Base-by-base conservation (phyloP, 148 eudicot genomes). In the Euryodendron excelsum region DNA sequence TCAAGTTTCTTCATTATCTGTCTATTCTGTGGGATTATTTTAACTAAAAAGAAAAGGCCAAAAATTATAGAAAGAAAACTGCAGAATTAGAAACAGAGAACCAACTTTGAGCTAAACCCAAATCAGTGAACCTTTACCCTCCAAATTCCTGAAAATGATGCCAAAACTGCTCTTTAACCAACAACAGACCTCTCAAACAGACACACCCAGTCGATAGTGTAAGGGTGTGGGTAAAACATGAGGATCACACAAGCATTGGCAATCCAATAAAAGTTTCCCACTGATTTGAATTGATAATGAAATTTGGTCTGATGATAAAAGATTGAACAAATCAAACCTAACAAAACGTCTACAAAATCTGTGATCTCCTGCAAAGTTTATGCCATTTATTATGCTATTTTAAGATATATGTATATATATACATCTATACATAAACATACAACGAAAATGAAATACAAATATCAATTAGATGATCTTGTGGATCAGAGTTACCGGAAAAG, bases 401-500 rank as follows among this genome's bases (percentile, higher is more conserved):
- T 27, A 44, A 2, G 1, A 1, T 13, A 67, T 36, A 17, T 2
- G 33, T 34, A 1, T 13, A 67, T 36, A 17, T 2, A 64, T 34
- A 14, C 13, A 21, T 5, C 20, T 30, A 36, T 30, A 2, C 2
- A 63, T 63, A 50, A 14, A 33, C 18, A 7, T 8, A n/a, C 18
- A 11, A 7, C 12, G 12, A 5, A 52, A 15, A 36, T 45, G 18
- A 69, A 37, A 53, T 31, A 63, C 13, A 68, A 12, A 39, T 25
- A 3, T 13, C 66, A 17, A 64, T 3, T 25, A 66, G 28, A 25
- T 27, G 18, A 56, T 9, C 18, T 27, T 34, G 56, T 59, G 55
- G 28, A 77, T 59, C 20, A 63, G 31, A 55, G 36, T 84, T 88
- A 74, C 85, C 83, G 36, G 86, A 66, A 75, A 79, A 78, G 23